Evolutionary conservation across 129 eudicot species (phyloP), one percentile per base, ranked within the genome.

Genomic region (carrot (Daucus carota)): DNA sequence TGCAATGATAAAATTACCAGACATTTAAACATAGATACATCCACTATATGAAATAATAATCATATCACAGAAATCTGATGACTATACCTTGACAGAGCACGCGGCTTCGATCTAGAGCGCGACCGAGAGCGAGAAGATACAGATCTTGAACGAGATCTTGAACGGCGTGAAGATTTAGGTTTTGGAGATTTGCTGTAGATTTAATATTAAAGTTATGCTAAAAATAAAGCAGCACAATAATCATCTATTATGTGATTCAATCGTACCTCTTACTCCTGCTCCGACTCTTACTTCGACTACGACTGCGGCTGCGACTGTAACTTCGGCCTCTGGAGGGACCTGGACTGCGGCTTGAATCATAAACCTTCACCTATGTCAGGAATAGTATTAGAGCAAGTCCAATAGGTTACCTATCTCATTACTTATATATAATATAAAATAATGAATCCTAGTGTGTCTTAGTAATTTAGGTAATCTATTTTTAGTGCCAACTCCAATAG

Each of bases 101-200:
- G 92, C 10, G 87, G 84, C 71, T 83, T 89, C 60, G 97, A 89
- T 22, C 90, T 86, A 17, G 98, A 82, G 32, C 85, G 96, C 13
- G 98, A 82, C 26, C 85, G 93, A 29, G 97, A 83, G 45, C 83
- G 93, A 69, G 97, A 83, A 62, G 90, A 82, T 14, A 80, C 84
- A 31, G 97, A 89, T 77, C 82, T 86, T 2, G 98, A 92, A 73
- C 90, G 98, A 69, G 98, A 90, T 81, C 85, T 90, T 78, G 97
- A 93, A 14, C 90, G 97, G n/a, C 96, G 92, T 31, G 91, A 79
- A 38, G 89, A 79, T 76, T 93, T 93, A 32, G 83, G 89, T 78
- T 90, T 90, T 4, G 97, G 98, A 8, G 98, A 93, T 69, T 88
- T 89, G 71, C 97, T 93, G 93, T 81, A 77, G 10, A 69, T 26